Evolutionary conservation across 257 asterid genomes (phyloP).

Genomic region (Solanum microdontum): DNA sequence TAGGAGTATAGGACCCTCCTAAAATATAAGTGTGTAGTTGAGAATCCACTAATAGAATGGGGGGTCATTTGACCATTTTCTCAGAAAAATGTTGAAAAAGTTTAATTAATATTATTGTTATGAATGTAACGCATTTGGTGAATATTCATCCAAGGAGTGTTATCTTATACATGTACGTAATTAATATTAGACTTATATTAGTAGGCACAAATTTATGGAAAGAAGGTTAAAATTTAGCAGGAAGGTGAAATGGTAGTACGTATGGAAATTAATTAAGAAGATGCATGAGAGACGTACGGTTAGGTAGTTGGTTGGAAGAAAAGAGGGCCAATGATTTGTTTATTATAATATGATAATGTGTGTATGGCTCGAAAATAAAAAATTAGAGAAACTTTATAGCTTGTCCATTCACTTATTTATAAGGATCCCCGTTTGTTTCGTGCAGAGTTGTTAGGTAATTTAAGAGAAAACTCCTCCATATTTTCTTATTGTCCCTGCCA

Average conservation of each 20-base stretch:
- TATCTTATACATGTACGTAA: neutral
- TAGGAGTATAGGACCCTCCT: no score
- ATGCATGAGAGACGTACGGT: neutral
- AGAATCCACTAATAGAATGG: no score
- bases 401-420: conserved; percentile 1
- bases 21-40: no score
- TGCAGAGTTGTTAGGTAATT: neutral
- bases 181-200: neutral
- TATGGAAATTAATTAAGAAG: neutral
- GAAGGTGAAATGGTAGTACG: neutral
- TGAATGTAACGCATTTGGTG: neutral
- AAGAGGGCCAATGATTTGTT: neutral
- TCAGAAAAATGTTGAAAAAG: neutral
- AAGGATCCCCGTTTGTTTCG: conserved; percentile 1
- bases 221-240: neutral
- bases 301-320: neutral
- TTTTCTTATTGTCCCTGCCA: neutral
- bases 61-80: no score
- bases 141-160: neutral
- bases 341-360: neutral
- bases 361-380: neutral
- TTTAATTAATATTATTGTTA: neutral
- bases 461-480: neutral
- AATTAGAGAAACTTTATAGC: neutral
- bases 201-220: neutral